Conservation (phyloP, 371 early-diverging fungal species). For the Circinella minor region DNA sequence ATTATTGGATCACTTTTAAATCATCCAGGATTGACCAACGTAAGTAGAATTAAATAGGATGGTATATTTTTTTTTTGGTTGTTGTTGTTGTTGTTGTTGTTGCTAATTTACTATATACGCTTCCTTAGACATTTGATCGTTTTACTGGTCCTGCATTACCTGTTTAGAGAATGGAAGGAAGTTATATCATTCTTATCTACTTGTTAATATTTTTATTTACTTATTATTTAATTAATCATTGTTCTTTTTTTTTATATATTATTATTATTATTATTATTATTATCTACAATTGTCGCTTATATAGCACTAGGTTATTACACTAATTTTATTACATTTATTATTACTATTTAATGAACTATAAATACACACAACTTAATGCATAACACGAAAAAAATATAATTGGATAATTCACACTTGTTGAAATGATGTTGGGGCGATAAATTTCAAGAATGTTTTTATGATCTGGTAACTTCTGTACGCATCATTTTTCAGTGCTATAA, state of each 20-base stretch:
- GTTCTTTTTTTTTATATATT: background rate
- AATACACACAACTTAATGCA: too few species aligned
- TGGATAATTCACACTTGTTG: too few species aligned
- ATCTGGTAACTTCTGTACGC: too few species aligned
- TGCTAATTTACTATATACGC: background rate
- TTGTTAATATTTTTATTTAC: background rate
- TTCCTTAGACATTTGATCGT: conserved; percentile 9
- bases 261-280: background rate
- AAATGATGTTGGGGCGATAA: too few species aligned
- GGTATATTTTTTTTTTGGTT: background rate
- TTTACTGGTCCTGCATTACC: conserved; percentile 3
- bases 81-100: too few species aligned
- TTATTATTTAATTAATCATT: background rate
- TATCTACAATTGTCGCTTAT: too few species aligned
- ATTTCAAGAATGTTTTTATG: too few species aligned
- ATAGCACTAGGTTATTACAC: background rate
- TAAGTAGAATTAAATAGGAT: background rate
- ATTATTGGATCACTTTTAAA: conserved; percentile 78
- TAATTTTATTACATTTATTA: background rate
- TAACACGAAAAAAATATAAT: too few species aligned
- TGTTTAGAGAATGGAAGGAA: background rate
- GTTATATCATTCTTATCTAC: too few species aligned
- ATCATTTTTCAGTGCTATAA: too few species aligned
- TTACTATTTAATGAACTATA: too few species aligned
- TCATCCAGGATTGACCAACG: conserved; percentile 14